A percentile compares a stretch with the other conserved stretches of the same genome.
phyloP scores from a whole-genome alignment of 352 stramenopile genomes.

The Globisporangium paddicum region DNA sequence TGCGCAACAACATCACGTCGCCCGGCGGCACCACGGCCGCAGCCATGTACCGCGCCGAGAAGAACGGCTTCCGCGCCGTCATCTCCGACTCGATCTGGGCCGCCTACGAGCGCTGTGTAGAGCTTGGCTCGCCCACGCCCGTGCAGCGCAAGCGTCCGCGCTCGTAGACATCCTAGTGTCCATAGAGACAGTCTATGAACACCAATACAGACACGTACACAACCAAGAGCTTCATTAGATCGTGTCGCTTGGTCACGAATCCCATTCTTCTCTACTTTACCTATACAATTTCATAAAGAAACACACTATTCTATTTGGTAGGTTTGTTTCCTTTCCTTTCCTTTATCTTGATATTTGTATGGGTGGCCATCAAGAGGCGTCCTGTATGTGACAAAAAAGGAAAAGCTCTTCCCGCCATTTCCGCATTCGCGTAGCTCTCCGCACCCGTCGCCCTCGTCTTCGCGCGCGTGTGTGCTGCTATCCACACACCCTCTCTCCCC shows the following conservation, averaged over 20 bases:
- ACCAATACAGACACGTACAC: too few species aligned
- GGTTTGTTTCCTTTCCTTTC: background rate
- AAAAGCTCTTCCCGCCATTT: constrained; percentile 3
- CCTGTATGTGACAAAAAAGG: background rate
- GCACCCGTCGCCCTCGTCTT: too few species aligned
- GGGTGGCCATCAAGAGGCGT: background rate
- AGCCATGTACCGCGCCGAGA: constrained; percentile 95
- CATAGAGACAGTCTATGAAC: background rate
- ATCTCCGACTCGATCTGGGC: constrained; percentile 95
- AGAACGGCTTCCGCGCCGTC: constrained; percentile 92
- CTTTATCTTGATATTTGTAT: constrained; percentile 6
- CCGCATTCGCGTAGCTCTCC: constrained; percentile 5
- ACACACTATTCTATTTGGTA: background rate
- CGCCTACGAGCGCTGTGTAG: constrained; percentile 91
- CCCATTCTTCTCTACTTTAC: background rate
- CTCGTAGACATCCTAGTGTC: constrained; percentile 21
- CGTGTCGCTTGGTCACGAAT: background rate
- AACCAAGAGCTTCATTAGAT: too few species aligned
- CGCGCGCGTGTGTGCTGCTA: background rate
- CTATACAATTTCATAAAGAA: background rate
- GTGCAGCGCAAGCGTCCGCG: constrained; percentile 63
- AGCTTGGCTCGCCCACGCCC: constrained; percentile 87
- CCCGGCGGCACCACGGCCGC: constrained; percentile 92
- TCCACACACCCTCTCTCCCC: background rate
- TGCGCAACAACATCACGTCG: constrained; percentile 94